These are phyloP conservation scores for Elaeis guineensis DNA, from an alignment of 176 grass and related monocot species.

Conservation along the genomic window DNA sequence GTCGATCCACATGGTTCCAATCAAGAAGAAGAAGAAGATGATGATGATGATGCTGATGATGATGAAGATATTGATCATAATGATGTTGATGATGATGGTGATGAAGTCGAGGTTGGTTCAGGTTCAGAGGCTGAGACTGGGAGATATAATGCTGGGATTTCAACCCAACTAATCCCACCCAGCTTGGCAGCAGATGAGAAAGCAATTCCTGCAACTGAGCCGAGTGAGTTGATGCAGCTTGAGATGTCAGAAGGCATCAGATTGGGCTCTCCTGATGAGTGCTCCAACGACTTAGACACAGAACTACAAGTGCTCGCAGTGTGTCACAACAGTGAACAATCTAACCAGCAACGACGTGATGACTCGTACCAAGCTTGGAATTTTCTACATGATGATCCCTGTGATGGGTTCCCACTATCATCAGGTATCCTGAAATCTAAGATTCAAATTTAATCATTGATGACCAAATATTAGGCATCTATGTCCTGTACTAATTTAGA, in stretches of 20 bases:
- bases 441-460: no score
- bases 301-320: constrained; percentile 31
- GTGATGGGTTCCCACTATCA: constrained; percentile 20
- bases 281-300: constrained; percentile 44
- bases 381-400: constrained; percentile 38
- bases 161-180: not conserved
- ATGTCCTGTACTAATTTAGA: no score
- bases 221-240: constrained; percentile 39
- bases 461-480: no score
- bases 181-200: not conserved
- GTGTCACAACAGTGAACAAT: constrained; percentile 24
- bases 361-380: constrained; percentile 38
- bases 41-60: not conserved
- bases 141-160: not conserved
- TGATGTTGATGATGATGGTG: not conserved
- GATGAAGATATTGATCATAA: not conserved
- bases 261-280: constrained; percentile 33
- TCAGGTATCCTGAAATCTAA: constrained; percentile 38
- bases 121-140: constrained; percentile 35
- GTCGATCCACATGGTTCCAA: not conserved
- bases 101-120: constrained; percentile 19
- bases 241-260: constrained; percentile 28
- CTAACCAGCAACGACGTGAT: constrained; percentile 20
- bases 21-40: not conserved
- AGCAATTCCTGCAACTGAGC: constrained; percentile 7